A percentile compares a stretch with the other conserved stretches of the same genome.
These are phyloP conservation scores for Zymoseptoria passerinii DNA, from an alignment of 2,329 filamentous ascomycete genomes.

Conservation along the genomic window DNA sequence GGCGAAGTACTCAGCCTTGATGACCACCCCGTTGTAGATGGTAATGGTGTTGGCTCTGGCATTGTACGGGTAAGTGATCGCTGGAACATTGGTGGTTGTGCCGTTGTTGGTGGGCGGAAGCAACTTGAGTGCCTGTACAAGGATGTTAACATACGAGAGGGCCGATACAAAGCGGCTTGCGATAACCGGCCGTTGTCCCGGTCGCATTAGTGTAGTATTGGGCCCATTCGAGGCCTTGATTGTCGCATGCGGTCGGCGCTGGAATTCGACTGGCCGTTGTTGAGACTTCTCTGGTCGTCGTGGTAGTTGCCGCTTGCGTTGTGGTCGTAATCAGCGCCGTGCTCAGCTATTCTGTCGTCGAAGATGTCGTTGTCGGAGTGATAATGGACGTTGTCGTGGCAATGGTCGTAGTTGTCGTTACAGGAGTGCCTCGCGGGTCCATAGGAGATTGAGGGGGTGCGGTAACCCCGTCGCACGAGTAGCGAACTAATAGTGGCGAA, in stretches of 20 bases:
- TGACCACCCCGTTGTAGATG: conserved; percentile 1
- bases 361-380: too few species aligned
- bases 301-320: too few species aligned
- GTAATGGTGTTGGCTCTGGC: not conserved
- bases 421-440: too few species aligned
- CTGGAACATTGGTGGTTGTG: not conserved
- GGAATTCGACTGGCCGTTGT: not conserved
- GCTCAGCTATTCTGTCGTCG: too few species aligned
- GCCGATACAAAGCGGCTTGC: too few species aligned
- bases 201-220: not conserved
- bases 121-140: not conserved
- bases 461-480: too few species aligned
- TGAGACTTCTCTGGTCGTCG: too few species aligned
- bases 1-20: not conserved
- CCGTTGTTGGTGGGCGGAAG: not conserved
- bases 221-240: not conserved
- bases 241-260: not conserved
- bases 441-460: too few species aligned
- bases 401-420: too few species aligned
- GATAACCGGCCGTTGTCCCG: not conserved
- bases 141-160: not conserved
- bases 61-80: not conserved
- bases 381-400: too few species aligned
- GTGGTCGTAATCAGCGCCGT: too few species aligned
- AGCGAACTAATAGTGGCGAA: too few species aligned